Conservation (phyloP, 345 rosid species). For the Jatropha curcas region DNA sequence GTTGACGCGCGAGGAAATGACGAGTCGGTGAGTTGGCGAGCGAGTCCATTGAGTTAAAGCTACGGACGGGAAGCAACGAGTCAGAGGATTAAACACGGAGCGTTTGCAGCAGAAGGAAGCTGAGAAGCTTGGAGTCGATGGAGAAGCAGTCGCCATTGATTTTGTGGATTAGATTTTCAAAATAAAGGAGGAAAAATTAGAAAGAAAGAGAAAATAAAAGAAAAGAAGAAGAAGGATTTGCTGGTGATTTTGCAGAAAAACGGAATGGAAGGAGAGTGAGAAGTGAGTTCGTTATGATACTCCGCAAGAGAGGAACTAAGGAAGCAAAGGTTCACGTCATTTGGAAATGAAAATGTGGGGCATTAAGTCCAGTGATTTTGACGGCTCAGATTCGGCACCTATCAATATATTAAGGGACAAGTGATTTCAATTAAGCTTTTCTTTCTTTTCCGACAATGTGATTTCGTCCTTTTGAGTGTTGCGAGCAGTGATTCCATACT, state of each 20-base stretch:
- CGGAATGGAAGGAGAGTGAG: background rate
- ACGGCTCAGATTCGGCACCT: background rate
- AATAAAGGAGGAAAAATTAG: background rate
- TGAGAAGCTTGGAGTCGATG: slow-evolving; percentile 33
- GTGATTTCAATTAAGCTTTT: too few species aligned
- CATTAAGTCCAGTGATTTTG: background rate
- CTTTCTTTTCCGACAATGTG: too few species aligned
- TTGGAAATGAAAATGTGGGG: background rate
- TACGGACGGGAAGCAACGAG: slow-evolving; percentile 20
- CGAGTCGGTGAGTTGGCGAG: slow-evolving; percentile 11
- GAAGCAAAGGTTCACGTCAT: background rate
- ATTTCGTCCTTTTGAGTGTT: too few species aligned
- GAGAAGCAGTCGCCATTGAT: slow-evolving; percentile 40
- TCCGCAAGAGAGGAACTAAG: too few species aligned
- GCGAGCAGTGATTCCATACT: too few species aligned
- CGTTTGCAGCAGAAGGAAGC: slow-evolving; percentile 33
- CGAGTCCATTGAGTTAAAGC: slow-evolving; percentile 12
- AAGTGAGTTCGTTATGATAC: background rate
- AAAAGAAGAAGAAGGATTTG: background rate
- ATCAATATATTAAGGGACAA: too few species aligned
- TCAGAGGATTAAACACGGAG: slow-evolving; percentile 15
- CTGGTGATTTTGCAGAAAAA: slow-evolving; percentile 1
- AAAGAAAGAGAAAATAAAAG: background rate
- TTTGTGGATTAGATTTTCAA: background rate
- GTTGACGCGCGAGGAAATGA: slow-evolving; percentile 29